Evolutionary conservation across 192 early-diverging fungal genomes (phyloP).

Genomic region (Backusella morwellensis): DNA sequence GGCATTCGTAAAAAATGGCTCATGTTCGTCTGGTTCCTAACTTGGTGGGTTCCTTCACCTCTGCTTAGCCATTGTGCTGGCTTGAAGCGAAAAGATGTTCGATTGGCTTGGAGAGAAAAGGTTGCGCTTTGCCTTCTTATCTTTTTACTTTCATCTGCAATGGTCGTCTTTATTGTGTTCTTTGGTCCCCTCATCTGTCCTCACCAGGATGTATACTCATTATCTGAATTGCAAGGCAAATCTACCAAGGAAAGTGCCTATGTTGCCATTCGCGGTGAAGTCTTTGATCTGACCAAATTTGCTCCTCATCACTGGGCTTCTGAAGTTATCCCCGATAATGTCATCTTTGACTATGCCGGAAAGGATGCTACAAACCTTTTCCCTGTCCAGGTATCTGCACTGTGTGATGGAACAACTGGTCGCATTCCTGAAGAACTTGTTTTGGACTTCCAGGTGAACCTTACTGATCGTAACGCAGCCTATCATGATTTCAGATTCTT

Average conservation of each 20-base stretch:
- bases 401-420: conserved; percentile 59
- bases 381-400: conserved; percentile 71
- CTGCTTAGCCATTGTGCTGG: conserved; percentile 70
- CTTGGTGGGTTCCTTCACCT: conserved; percentile 81
- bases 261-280: conserved; percentile 73
- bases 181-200: conserved; percentile 77
- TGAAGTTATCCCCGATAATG: conserved; percentile 38
- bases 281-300: conserved; percentile 76
- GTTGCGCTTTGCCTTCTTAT: conserved; percentile 89
- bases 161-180: conserved; percentile 85
- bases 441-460: conserved; percentile 51
- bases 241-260: conserved; percentile 51
- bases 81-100: conserved; percentile 76
- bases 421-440: conserved; percentile 46
- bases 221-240: conserved; percentile 47
- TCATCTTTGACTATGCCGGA: conserved; percentile 47
- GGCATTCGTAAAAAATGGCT: conserved; percentile 81
- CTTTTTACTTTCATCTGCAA: conserved; percentile 70
- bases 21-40: conserved; percentile 70
- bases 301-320: conserved; percentile 52
- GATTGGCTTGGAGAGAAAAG: conserved; percentile 98
- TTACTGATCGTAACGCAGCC: conserved; percentile 48
- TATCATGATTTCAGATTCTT: conserved; percentile 77
- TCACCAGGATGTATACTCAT: conserved; percentile 69
- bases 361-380: conserved; percentile 65